These are phyloP conservation scores for Ensete glaucum DNA, from an alignment of 176 grass and related monocot species.

Conservation along the genomic window DNA sequence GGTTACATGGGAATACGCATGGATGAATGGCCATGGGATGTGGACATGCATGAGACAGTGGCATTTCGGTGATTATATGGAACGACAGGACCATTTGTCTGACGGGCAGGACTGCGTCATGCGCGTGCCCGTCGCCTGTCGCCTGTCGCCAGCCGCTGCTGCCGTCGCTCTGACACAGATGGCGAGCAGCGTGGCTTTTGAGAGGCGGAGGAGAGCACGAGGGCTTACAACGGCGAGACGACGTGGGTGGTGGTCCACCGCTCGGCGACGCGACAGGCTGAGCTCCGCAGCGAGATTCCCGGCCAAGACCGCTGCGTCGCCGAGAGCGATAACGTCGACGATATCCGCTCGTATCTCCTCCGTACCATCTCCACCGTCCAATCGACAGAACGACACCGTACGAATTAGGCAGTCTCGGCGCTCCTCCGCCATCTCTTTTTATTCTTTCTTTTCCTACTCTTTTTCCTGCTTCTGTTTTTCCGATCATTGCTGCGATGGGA, in stretches of 20 bases:
- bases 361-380: background rate
- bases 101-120: background rate
- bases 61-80: background rate
- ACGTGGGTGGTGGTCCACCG: background rate
- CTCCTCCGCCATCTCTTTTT: no score
- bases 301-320: background rate
- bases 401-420: no score
- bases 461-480: background rate
- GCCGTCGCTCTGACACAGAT: background rate
- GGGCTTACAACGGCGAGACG: background rate
- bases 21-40: background rate
- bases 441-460: no score
- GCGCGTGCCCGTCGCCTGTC: constrained; percentile 3
- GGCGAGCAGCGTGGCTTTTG: background rate
- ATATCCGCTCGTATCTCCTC: background rate
- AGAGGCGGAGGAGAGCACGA: background rate
- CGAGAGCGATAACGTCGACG: background rate
- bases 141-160: background rate
- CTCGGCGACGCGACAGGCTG: background rate
- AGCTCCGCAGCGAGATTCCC: constrained; percentile 2
- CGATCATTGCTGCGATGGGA: background rate
- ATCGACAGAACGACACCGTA: background rate
- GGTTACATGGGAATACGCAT: no score
- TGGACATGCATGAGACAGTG: background rate
- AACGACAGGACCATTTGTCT: no score